phyloP scores from a whole-genome alignment of 108 stramenopile species.

The Skeletonema menzelii region DNA sequence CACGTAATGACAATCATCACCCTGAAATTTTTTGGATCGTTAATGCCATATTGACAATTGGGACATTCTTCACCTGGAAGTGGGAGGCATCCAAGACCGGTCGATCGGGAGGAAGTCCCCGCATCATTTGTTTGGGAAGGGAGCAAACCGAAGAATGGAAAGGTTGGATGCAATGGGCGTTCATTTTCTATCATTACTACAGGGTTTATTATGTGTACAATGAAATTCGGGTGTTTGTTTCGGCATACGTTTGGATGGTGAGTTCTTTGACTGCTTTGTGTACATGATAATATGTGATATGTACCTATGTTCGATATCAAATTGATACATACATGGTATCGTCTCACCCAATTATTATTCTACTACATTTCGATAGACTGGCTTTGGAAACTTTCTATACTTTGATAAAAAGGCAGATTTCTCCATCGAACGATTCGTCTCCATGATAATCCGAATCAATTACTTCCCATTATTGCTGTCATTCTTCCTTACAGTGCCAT shows the following conservation, averaged over 20 bases:
- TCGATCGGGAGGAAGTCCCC: constrained; percentile 38
- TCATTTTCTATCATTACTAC: constrained; percentile 93
- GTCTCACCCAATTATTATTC: neutral
- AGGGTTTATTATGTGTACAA: constrained; percentile 89
- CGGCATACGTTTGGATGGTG: constrained; percentile 89
- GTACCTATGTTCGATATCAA: neutral
- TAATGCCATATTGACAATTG: constrained; percentile 45
- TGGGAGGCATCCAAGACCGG: constrained; percentile 46
- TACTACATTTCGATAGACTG: constrained; percentile 53
- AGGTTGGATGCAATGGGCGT: constrained; percentile 95
- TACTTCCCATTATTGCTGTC: constrained; percentile 88
- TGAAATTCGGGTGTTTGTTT: constrained; percentile 90
- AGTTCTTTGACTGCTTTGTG: constrained; percentile 16
- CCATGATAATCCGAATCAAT: constrained; percentile 92
- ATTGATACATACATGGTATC: neutral
- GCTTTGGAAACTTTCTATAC: constrained; percentile 93
- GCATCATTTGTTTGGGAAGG: constrained; percentile 58
- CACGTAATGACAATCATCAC: constrained; percentile 68
- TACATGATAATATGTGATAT: too few relatives aligned
- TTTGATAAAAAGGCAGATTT: constrained; percentile 92
- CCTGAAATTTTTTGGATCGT: constrained; percentile 68
- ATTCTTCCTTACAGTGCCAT: constrained; percentile 69
- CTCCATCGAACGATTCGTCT: constrained; percentile 78
- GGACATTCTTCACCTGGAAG: constrained; percentile 39
- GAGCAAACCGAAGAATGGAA: constrained; percentile 93